phyloP scores from a whole-genome alignment of 2,329 filamentous ascomycete species.

The Aspergillus fructus region DNA sequence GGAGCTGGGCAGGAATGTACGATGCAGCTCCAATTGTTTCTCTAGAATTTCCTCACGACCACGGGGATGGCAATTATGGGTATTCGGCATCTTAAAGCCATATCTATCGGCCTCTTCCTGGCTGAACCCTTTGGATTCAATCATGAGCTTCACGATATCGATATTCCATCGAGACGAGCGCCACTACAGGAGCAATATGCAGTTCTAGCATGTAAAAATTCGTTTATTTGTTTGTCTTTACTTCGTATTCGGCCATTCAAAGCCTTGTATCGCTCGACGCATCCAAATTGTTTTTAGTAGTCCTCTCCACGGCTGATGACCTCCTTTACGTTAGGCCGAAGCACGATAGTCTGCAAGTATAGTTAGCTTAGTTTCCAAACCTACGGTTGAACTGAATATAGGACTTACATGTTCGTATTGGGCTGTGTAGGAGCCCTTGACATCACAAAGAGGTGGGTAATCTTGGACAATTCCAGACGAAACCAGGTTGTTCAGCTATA shows the following conservation, averaged over 20 bases:
- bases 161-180: too few relatives aligned
- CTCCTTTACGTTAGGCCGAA: constrained; percentile 80
- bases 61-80: too few relatives aligned
- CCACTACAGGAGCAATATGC: background rate
- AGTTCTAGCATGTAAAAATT: background rate
- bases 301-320: constrained; percentile 84
- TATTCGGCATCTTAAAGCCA: too few relatives aligned
- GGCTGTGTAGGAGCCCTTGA: constrained; percentile 92
- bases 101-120: too few relatives aligned
- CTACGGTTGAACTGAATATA: background rate
- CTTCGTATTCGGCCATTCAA: background rate
- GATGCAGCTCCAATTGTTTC: too few relatives aligned
- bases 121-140: too few relatives aligned
- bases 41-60: too few relatives aligned
- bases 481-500: constrained; percentile 80
- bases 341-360: constrained; percentile 64
- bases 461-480: constrained; percentile 80
- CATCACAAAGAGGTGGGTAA: constrained; percentile 84
- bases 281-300: constrained; percentile 55
- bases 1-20: too few relatives aligned
- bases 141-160: too few relatives aligned
- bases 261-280: background rate
- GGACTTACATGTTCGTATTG: constrained; percentile 87
- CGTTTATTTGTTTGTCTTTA: constrained; percentile 1
- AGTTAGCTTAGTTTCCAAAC: constrained; percentile 15